Base-by-base conservation (phyloP, 1,139 yeast genomes). In the Taphrina deformans region DNA sequence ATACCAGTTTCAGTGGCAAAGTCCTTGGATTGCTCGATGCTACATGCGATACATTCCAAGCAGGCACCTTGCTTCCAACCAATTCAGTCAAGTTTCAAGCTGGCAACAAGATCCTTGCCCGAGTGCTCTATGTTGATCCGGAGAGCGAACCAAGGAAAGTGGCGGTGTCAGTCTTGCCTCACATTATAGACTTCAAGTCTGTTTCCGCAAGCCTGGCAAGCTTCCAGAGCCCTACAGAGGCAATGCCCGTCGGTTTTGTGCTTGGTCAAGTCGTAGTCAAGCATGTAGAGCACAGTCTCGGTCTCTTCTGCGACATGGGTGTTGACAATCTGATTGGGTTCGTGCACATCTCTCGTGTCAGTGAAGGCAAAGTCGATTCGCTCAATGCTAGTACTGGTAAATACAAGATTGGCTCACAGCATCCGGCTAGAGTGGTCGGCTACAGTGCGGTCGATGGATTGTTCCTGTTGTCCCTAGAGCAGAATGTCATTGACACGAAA, bases 11-110 rank as follows among this genome's bases (percentile, higher is more conserved):
- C 56, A 75, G 79, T 16, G 79, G 84, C 65, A 87, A 85, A 72
- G 85, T 85, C 0, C 86, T 85, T 71, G 97, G 97, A 66, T 77
- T 88, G 68, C 83, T 88, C 24, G 85, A 86, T 69, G 96, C 86
- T 16, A 84, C 93, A 1, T 78, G 90, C 35, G 87, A 84, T 68
- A 77, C 86, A 61, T 79, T 91, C 29, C 96, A 91, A 71, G 75
- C 85, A 55, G 85, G 84, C 51, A 78, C 79, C 67, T 71, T 72
- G 4, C 48, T 44, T 7, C 27, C 48, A 10, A 79, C 79, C 46
- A 69, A 74, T 46, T 79, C 81, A 35, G 35, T 27, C 26, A 18
- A 29, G 14, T 29, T 26, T 7, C 53, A 48, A 29, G 79, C 81
- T n/a, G 96, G 96, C 44, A 80, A 85, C 45, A 81, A 78, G 38